Base-by-base conservation (phyloP, 2,329 filamentous ascomycete genomes). In the Gremmenia infestans region DNA sequence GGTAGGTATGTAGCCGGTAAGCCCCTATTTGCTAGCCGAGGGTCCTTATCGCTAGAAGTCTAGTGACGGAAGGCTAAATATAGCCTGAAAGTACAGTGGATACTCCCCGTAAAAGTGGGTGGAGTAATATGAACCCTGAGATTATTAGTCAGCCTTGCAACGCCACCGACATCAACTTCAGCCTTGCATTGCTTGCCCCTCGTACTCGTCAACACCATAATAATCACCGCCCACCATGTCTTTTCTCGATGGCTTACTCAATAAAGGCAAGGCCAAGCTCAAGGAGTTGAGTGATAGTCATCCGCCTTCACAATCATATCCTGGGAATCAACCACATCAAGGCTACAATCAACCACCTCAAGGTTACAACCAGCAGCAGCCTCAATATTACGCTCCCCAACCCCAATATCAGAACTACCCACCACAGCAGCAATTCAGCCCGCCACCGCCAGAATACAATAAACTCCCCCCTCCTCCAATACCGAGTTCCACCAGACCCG, bases 211-310 rank as follows among this genome's bases (percentile, higher is more conserved):
- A 40, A 40, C 37, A 40, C 37, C 12, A 40, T 5, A 40, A 14
- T 11, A 17, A n/a, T 25, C 25, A 25, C 25, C 25, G 8, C n/a
- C 48, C 39, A 54, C 45, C 11, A 63, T 64, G 61, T 62, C 62
- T 32, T 60, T 63, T 53, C 55, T 60, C 50, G 59, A 62, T 15
- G 51, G 52, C 28, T 53, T 65, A 14, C 40, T 65, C 14, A 59
- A 55, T 11, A 64, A 65, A 53, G 63, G 60, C 4, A 65, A 65
- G 51, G 63, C 63, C 14, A 61, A 61, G 42, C 52, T 58, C 4
- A 55, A 65, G 43, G 62, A 58, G 4, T 58, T 62, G 15, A 59
- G 60, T 6, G 52, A 61, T 15, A 56, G 59, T 23, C 58, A 59
- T n/a, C 56, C 53, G 32, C 46, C 42, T 46, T 52, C 25, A 37